These are phyloP conservation scores for Raddia guianensis DNA, from an alignment of 176 grass and related monocot genomes.

Conservation along the genomic window DNA sequence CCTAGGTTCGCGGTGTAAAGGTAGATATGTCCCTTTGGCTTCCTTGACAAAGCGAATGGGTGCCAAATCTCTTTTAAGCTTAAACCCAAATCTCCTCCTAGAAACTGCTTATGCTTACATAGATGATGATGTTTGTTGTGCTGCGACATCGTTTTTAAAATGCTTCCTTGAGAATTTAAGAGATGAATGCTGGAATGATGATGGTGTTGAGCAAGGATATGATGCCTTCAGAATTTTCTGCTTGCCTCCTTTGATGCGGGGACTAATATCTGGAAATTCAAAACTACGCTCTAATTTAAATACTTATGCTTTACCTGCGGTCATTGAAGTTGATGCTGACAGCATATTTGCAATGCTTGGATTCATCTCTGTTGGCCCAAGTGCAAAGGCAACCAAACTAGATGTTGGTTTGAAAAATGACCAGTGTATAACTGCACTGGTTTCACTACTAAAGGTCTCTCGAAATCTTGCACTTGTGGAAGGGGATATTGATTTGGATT, in stretches of 20 bases:
- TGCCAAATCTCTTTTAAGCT: conserved; percentile 79
- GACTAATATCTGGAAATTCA: conserved; percentile 76
- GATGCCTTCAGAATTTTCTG: conserved; percentile 71
- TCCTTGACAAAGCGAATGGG: conserved; percentile 87
- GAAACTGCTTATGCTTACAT: conserved; percentile 87
- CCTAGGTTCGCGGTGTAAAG: conserved; percentile 81
- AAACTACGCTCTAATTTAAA: conserved; percentile 94
- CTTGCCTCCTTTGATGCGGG: conserved; percentile 78
- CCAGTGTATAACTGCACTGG: conserved; percentile 83
- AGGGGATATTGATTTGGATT: conserved; percentile 85
- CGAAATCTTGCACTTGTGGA: conserved; percentile 81
- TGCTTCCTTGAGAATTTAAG: conserved; percentile 80
- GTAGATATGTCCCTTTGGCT: conserved; percentile 90
- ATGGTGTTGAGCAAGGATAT: conserved; percentile 84
- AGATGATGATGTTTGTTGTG: conserved; percentile 96
- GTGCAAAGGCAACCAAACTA: conserved; percentile 44
- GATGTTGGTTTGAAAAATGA: conserved; percentile 65
- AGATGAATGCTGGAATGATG: conserved; percentile 85
- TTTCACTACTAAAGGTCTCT: conserved; percentile 91
- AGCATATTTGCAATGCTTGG: conserved; percentile 97
- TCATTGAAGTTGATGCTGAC: conserved; percentile 76
- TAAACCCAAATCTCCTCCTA: conserved; percentile 71
- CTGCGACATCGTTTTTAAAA: conserved; percentile 88
- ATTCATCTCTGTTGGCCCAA: conserved; percentile 82
- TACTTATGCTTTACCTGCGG: conserved; percentile 78